phyloP scores from a whole-genome alignment of 164 flowering plant species.

The Piper longum region DNA sequence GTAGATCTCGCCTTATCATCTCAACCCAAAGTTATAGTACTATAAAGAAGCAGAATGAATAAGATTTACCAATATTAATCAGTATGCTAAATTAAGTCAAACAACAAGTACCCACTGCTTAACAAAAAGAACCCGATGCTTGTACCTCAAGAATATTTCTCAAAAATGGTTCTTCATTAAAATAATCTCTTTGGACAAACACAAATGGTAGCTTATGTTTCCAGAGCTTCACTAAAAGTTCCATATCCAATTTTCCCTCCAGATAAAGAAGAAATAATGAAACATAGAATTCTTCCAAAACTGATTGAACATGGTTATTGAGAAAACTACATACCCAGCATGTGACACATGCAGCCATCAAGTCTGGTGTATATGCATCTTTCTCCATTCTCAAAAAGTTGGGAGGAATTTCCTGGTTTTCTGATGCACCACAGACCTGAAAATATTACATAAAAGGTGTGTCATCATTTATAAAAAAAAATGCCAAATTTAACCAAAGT shows the following conservation, averaged over 20 bases:
- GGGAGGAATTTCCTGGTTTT: constrained; percentile 63
- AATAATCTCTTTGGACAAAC: constrained; percentile 93
- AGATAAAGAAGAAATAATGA: not conserved
- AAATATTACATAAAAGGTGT: too few relatives aligned
- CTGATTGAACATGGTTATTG: not conserved
- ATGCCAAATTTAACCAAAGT: not conserved
- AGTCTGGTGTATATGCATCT: constrained; percentile 89
- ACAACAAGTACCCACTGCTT: not conserved
- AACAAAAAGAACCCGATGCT: too few relatives aligned
- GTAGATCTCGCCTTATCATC: constrained; percentile 93
- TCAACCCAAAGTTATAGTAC: constrained; percentile 85
- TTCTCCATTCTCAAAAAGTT: constrained; percentile 72
- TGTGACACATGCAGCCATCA: constrained; percentile 93
- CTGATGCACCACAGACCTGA: constrained; percentile 94
- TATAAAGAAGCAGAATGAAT: constrained; percentile 9
- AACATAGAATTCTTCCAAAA: not conserved
- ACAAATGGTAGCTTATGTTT: constrained; percentile 81
- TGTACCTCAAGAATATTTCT: constrained; percentile 96
- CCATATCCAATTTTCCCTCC: constrained; percentile 99
- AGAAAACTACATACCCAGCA: constrained; percentile 60
- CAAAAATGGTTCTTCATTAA: constrained; percentile 90
- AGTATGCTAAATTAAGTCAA: too few relatives aligned
- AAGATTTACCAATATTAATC: too few relatives aligned
- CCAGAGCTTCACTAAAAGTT: constrained; percentile 87
- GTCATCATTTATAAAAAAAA: not conserved